These are phyloP conservation scores for Fagopyrum tataricum DNA, from an alignment of 148 eudicot genomes.

Conservation along the genomic window DNA sequence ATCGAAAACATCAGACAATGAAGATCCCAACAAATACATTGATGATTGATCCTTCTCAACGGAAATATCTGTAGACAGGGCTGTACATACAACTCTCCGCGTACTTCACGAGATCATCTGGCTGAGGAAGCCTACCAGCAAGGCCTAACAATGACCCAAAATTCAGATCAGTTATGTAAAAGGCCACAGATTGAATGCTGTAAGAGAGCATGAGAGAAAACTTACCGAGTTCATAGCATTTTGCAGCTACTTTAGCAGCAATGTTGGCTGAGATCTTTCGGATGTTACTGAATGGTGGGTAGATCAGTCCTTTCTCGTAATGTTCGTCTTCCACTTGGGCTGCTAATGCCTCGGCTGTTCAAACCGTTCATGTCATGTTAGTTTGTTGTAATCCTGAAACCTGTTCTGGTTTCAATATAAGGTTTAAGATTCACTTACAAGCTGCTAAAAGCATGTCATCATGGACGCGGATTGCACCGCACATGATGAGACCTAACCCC, in stretches of 20 bases:
- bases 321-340: conserved; percentile 14
- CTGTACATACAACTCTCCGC: conserved; percentile 31
- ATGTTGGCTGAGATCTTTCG: conserved; percentile 13
- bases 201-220: no score
- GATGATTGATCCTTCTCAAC: not conserved
- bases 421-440: conserved; percentile 40
- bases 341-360: conserved; percentile 13
- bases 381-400: no score
- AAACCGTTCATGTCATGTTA: not conserved
- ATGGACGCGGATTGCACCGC: conserved; percentile 74
- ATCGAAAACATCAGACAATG: not conserved
- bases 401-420: no score
- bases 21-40: not conserved
- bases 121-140: conserved; percentile 27
- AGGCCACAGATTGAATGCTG: no score
- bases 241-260: conserved; percentile 14
- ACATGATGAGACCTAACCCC: conserved; percentile 86
- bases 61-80: conserved; percentile 19
- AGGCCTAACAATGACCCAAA: not conserved
- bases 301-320: conserved; percentile 11
- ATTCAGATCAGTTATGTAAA: no score
- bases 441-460: conserved; percentile 87
- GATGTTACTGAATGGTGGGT: conserved; percentile 12
- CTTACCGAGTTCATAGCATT: conserved; percentile 12
- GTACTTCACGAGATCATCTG: conserved; percentile 22